phyloP scores from a whole-genome alignment of 257 asterid genomes.

The Solanum habrochaites region DNA sequence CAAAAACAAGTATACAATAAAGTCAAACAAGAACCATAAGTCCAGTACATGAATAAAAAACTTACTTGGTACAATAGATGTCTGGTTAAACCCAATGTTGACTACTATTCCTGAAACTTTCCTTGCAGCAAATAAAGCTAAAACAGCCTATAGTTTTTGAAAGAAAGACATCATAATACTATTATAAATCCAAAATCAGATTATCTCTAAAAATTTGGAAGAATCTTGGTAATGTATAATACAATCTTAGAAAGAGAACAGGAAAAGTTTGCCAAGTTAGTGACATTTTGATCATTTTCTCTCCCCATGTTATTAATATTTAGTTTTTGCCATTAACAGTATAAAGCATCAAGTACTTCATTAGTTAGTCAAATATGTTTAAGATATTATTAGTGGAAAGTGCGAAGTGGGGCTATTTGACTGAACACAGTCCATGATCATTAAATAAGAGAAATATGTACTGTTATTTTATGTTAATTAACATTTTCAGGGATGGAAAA shows the following conservation, averaged over 20 bases:
- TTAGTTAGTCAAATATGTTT: not conserved
- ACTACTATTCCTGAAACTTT: conserved; percentile 85
- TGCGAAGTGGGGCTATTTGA: not conserved
- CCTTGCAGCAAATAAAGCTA: conserved; percentile 89
- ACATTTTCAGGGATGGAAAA: not conserved
- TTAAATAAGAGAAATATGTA: not conserved
- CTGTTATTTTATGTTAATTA: not conserved
- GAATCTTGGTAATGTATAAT: not conserved
- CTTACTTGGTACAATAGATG: conserved; percentile 89
- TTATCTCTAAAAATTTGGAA: not conserved
- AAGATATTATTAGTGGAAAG: not conserved
- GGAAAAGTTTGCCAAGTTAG: not conserved
- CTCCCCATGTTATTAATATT: not conserved
- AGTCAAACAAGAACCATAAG: not conserved
- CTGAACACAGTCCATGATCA: not conserved
- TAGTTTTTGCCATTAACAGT: not conserved
- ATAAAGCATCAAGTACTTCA: not conserved
- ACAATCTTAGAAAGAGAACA: not conserved
- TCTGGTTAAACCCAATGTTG: conserved; percentile 88
- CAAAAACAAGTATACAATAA: not conserved
- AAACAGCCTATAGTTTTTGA: conserved; percentile 51
- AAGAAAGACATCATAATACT: not conserved
- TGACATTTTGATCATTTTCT: not conserved
- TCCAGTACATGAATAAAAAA: not conserved
- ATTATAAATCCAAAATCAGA: not conserved